phyloP scores from a whole-genome alignment of 306 rosid species.

The Albizia julibrissin region DNA sequence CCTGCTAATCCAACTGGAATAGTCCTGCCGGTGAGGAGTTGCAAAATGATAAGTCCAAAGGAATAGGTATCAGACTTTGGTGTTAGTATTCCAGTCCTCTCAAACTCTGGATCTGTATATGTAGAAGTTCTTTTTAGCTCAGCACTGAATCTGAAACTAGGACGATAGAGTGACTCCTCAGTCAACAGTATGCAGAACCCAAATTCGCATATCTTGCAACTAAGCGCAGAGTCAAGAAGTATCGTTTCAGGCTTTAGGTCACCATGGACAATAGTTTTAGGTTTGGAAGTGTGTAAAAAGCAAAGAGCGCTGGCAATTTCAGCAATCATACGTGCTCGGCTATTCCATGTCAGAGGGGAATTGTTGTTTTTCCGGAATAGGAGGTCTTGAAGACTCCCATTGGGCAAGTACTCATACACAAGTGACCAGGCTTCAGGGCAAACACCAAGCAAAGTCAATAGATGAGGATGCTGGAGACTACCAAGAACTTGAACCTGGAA shows the following conservation, averaged over 20 bases:
- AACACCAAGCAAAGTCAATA: conserved; percentile 80
- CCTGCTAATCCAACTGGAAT: conserved; percentile 57
- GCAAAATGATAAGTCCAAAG: conserved; percentile 78
- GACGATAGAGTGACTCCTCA: conserved; percentile 64
- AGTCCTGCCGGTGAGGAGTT: conserved; percentile 72
- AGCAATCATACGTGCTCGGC: conserved; percentile 64
- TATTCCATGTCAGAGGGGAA: conserved; percentile 68
- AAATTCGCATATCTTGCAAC: conserved; percentile 85
- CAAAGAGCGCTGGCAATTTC: conserved; percentile 87
- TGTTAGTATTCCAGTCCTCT: conserved; percentile 66
- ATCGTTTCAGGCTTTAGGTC: conserved; percentile 72
- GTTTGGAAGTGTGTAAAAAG: conserved; percentile 86
- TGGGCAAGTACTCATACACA: conserved; percentile 76
- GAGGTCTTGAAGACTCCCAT: conserved; percentile 77
- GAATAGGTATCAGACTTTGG: conserved; percentile 83
- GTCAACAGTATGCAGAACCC: conserved; percentile 71
- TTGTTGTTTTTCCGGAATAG: conserved; percentile 60
- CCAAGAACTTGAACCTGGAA: conserved; percentile 81
- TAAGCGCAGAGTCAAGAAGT: conserved; percentile 62
- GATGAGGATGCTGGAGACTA: conserved; percentile 81
- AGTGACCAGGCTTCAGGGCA: conserved; percentile 87
- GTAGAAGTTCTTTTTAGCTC: conserved; percentile 75
- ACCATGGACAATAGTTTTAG: conserved; percentile 80
- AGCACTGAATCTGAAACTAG: conserved; percentile 53
- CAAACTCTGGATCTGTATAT: conserved; percentile 76